phyloP scores from a whole-genome alignment of 208 protist genomes.

The Wallacemonas sp. region DNA sequence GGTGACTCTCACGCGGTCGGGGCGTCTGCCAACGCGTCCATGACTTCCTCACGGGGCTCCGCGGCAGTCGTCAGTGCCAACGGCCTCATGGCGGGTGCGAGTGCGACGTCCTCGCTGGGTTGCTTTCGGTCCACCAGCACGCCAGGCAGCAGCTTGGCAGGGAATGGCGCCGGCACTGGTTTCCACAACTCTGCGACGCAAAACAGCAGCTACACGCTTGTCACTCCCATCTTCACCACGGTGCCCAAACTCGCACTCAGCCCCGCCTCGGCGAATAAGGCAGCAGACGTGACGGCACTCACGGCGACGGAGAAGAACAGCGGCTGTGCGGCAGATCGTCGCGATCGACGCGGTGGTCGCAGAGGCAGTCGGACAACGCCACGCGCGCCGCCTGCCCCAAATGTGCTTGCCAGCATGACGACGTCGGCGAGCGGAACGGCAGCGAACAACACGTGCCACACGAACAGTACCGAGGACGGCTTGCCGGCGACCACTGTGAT shows the following conservation, averaged over 20 bases:
- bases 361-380: not conserved
- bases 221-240: not conserved
- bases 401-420: not conserved
- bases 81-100: not conserved
- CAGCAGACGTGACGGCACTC: too few relatives aligned
- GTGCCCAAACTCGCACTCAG: not conserved
- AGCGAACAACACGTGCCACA: not conserved
- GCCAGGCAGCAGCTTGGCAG: not conserved
- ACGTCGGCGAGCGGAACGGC: not conserved
- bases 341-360: not conserved
- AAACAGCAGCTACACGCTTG: not conserved
- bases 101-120: not conserved
- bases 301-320: too few relatives aligned
- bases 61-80: not conserved
- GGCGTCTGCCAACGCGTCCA: too few relatives aligned
- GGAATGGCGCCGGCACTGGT: not conserved
- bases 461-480: conserved; percentile 6
- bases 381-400: too few relatives aligned
- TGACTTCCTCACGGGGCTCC: not conserved
- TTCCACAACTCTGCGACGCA: too few relatives aligned
- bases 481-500: not conserved
- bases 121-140: not conserved
- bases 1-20: too few relatives aligned
- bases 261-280: too few relatives aligned
- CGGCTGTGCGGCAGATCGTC: too few relatives aligned